Evolutionary conservation across 2,329 filamentous ascomycete genomes (phyloP).

Genomic region (Cladophialophora carrionii): DNA sequence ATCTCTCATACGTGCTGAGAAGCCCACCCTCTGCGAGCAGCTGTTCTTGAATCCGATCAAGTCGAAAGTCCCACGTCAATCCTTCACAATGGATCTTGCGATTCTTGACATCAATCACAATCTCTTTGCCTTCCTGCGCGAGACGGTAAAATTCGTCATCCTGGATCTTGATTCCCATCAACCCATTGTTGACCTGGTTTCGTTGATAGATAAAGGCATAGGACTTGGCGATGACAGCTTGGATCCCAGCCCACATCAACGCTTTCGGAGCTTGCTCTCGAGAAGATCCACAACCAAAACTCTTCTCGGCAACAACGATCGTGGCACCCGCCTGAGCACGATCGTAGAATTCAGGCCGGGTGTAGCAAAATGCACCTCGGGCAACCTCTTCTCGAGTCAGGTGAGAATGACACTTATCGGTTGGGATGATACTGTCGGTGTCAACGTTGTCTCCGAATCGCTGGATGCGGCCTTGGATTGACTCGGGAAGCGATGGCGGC

Average conservation of each 20-base stretch:
- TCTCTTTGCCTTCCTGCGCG: conserved; percentile 16
- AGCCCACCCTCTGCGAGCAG: conserved; percentile 19
- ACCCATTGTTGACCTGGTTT: conserved; percentile 19
- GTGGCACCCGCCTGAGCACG: conserved; percentile 18
- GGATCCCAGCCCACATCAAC: conserved; percentile 16
- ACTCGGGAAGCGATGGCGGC: conserved; percentile 17
- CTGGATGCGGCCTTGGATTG: conserved; percentile 15
- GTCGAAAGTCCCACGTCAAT: conserved; percentile 13
- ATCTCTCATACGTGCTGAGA: conserved; percentile 23
- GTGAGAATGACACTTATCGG: conserved; percentile 24
- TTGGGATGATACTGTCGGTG: conserved; percentile 27
- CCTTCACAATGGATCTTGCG: conserved; percentile 16
- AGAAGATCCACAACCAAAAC: conserved; percentile 23
- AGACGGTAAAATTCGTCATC: conserved; percentile 20
- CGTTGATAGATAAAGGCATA: conserved; percentile 23
- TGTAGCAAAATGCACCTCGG: conserved; percentile 24
- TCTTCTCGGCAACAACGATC: conserved; percentile 23
- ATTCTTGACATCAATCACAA: conserved; percentile 17
- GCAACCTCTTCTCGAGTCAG: conserved; percentile 23
- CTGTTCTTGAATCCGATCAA: conserved; percentile 25
- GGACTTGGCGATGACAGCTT: conserved; percentile 20
- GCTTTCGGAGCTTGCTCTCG: conserved; percentile 22
- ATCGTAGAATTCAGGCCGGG: conserved; percentile 21
- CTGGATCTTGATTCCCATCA: conserved; percentile 18
- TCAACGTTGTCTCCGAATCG: conserved; percentile 26